These are phyloP conservation scores for Dactylonectria estremocensis DNA, from an alignment of 2,329 filamentous ascomycete genomes.

Conservation along the genomic window DNA sequence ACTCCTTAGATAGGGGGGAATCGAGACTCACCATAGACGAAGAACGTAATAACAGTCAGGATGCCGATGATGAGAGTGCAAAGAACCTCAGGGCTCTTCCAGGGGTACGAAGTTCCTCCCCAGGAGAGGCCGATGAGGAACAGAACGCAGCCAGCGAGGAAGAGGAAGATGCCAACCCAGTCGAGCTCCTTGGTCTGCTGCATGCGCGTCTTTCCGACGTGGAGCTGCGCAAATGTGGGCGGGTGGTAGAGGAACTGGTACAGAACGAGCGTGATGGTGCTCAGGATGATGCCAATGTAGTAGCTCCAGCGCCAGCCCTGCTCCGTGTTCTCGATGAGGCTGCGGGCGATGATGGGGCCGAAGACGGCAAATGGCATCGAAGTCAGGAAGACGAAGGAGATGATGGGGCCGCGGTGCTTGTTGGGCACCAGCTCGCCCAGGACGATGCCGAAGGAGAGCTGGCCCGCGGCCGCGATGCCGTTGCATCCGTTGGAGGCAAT, in stretches of 20 bases:
- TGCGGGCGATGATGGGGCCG: slow-evolving; percentile 63
- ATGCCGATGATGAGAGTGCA: slow-evolving; percentile 57
- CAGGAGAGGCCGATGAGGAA: slow-evolving; percentile 61
- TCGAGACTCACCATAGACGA: slow-evolving; percentile 51
- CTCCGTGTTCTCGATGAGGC: slow-evolving; percentile 59
- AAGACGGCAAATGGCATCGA: slow-evolving; percentile 59
- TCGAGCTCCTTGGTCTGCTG: slow-evolving; percentile 62
- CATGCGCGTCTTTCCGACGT: slow-evolving; percentile 55
- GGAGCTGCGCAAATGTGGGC: slow-evolving; percentile 61
- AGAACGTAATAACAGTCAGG: slow-evolving; percentile 53
- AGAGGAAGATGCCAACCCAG: slow-evolving; percentile 61
- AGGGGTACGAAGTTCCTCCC: slow-evolving; percentile 60
- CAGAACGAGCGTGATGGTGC: slow-evolving; percentile 56
- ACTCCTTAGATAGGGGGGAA: not conserved
- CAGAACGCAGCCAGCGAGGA: slow-evolving; percentile 57
- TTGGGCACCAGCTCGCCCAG: slow-evolving; percentile 62
- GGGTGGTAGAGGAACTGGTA: slow-evolving; percentile 64
- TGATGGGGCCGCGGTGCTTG: slow-evolving; percentile 55
- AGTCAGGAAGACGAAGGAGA: slow-evolving; percentile 57
- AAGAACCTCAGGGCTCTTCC: slow-evolving; percentile 57
- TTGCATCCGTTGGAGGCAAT: slow-evolving; percentile 57
- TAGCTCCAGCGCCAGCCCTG: slow-evolving; percentile 66
- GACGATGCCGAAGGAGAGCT: slow-evolving; percentile 59
- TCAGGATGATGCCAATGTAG: slow-evolving; percentile 63
- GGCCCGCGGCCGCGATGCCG: slow-evolving; percentile 57